Conservation (phyloP, 2,329 filamentous ascomycete species). For the Cordyceps sp. region DNA sequence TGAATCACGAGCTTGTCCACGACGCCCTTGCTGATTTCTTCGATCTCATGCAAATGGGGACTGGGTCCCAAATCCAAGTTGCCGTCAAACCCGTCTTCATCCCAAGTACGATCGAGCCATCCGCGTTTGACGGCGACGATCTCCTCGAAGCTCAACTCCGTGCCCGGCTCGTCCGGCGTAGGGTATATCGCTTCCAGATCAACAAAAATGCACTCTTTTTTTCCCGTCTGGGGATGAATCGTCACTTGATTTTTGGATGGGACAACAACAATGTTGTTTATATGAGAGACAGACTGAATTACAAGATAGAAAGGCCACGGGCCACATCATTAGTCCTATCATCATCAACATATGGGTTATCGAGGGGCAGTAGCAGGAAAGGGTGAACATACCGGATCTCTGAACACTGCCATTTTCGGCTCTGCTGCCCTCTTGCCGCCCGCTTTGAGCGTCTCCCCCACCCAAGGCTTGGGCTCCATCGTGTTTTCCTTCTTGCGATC, state of each 20-base stretch:
- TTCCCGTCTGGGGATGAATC: conserved; percentile 67
- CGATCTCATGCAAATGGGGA: conserved; percentile 12
- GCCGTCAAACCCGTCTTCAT: conserved; percentile 27
- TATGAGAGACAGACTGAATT: conserved; percentile 40
- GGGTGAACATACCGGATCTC: conserved; percentile 60
- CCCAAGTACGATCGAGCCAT: conserved; percentile 43
- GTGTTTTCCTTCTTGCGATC: conserved; percentile 91
- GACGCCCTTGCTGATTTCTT: conserved; percentile 13
- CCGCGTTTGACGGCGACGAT: conserved; percentile 65
- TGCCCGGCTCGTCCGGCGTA: conserved; percentile 49
- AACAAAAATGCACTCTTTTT: conserved; percentile 74
- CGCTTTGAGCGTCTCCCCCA: conserved; percentile 74
- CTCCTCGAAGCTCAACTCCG: conserved; percentile 84
- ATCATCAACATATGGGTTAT: conserved; percentile 61
- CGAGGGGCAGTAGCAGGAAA: conserved; percentile 10
- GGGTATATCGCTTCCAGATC: conserved; percentile 77
- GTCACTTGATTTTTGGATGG: conserved; percentile 62
- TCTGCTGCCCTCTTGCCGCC: conserved; percentile 61
- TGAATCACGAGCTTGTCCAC: conserved; percentile 24
- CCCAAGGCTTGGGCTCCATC: conserved; percentile 77
- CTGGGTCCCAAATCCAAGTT: too few relatives aligned
- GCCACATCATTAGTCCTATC: conserved; percentile 81
- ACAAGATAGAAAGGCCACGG: conserved; percentile 22
- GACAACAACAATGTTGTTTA: conserved; percentile 52
- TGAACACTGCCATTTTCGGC: conserved; percentile 83